Evolutionary conservation across 129 eudicot genomes (phyloP).

Genomic region (sunflower (Helianthus annuus)): HanXRQr2.0-SUNRISE NC_035446.2:23155119-23155618

Average conservation of each 20-base stretch:
- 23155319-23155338: background rate
- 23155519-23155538: conserved; percentile 34
- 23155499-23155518: conserved; percentile 18
- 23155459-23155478: background rate
- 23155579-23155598: conserved; percentile 51
- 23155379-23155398: background rate
- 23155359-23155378: background rate
- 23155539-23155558: conserved; percentile 62
- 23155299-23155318: background rate
- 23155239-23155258: background rate
- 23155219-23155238: no score
- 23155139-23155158: no score
- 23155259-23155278: no score
- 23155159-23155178: no score
- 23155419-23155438: background rate
- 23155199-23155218: background rate
- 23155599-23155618: conserved; percentile 59
- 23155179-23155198: background rate
- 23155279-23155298: no score
- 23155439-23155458: background rate
- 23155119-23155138: no score
- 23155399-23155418: background rate
- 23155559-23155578: conserved; percentile 52
- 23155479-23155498: conserved; percentile 28
- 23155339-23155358: conserved; percentile 8